These are phyloP conservation scores for Infundibulicybe gibba DNA, from an alignment of 768 basidiomycete genomes.

Conservation along the genomic window DNA sequence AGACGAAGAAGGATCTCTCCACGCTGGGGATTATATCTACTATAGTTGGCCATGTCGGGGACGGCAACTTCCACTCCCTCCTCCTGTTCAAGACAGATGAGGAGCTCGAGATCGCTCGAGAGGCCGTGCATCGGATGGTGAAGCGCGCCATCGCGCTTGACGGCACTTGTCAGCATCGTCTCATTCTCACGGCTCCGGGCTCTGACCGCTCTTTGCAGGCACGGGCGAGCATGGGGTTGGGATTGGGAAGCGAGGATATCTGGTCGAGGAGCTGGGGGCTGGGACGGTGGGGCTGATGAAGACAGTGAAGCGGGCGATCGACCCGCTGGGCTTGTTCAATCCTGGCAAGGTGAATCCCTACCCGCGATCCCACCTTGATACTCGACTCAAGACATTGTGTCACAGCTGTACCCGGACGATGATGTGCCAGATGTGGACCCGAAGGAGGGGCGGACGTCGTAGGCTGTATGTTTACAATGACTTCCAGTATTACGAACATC, in stretches of 20 bases:
- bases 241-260: constrained; percentile 76
- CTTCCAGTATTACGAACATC: too few relatives aligned
- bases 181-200: not conserved
- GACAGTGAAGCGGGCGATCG: constrained; percentile 68
- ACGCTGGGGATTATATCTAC: constrained; percentile 52
- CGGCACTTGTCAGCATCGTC: constrained; percentile 56
- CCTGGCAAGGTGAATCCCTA: constrained; percentile 65
- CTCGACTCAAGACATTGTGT: not conserved
- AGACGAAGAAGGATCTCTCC: constrained; percentile 69
- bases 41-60: constrained; percentile 77
- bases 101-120: constrained; percentile 38
- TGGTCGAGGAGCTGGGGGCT: constrained; percentile 77
- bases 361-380: not conserved
- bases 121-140: constrained; percentile 59
- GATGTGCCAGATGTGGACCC: not conserved
- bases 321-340: constrained; percentile 76
- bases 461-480: too few relatives aligned
- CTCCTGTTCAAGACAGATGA: constrained; percentile 57
- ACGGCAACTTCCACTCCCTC: constrained; percentile 52
- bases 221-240: constrained; percentile 89
- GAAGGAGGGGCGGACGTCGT: too few relatives aligned
- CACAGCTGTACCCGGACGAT: constrained; percentile 3
- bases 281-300: constrained; percentile 87
- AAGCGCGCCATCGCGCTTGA: constrained; percentile 65
- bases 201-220: constrained; percentile 29